These are phyloP conservation scores for Microsporum canis DNA, from an alignment of 2,329 filamentous ascomycete genomes.

Conservation along the genomic window DNA sequence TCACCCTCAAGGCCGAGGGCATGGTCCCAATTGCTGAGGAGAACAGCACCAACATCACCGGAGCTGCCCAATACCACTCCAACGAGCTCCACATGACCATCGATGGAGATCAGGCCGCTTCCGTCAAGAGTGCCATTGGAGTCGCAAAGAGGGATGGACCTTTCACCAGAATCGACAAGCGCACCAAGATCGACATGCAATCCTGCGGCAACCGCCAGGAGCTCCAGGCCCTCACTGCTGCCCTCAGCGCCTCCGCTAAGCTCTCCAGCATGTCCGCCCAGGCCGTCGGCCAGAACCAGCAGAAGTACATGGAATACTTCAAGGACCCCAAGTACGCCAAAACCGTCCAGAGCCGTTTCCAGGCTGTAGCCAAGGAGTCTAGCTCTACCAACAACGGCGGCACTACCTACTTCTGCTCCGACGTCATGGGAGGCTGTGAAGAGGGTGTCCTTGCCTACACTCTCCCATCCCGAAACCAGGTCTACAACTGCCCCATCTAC, in stretches of 20 bases:
- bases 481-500: constrained; percentile 55
- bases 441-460: constrained; percentile 51
- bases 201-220: not conserved
- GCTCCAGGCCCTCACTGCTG: not conserved
- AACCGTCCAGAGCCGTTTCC: constrained; percentile 43
- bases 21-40: constrained; percentile 6
- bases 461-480: constrained; percentile 41
- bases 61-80: constrained; percentile 46
- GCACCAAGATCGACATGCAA: not conserved
- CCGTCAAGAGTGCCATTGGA: not conserved
- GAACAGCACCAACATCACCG: constrained; percentile 36
- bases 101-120: constrained; percentile 42
- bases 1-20: constrained; percentile 7
- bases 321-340: constrained; percentile 37
- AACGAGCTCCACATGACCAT: constrained; percentile 49
- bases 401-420: constrained; percentile 49
- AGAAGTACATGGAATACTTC: constrained; percentile 51
- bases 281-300: constrained; percentile 42
- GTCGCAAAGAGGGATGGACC: not conserved
- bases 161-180: not conserved
- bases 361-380: constrained; percentile 46
- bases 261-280: constrained; percentile 39
- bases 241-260: not conserved
- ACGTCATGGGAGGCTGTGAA: constrained; percentile 44
- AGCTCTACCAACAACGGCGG: constrained; percentile 38